Base-by-base conservation (phyloP, 176 grass and related monocot species). In the Puya raimondii region DNA sequence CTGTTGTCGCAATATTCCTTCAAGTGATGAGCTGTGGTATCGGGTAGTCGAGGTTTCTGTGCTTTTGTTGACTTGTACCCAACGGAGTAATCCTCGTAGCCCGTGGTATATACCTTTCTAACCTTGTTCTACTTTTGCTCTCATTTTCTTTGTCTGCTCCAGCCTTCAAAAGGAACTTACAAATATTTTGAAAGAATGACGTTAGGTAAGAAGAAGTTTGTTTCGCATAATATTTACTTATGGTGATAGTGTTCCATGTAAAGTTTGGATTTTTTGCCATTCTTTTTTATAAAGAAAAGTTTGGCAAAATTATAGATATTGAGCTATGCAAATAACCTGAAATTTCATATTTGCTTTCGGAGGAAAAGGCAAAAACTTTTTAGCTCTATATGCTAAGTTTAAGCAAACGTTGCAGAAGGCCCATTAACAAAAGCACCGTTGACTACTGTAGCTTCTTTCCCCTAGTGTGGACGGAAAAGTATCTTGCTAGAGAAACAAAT, bases 21-120 rank as follows among this genome's bases (percentile, higher is more conserved):
- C 74, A 1, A 80, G 70, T 23, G 89, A 92, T 75, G 86, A 97
- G 53, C 58, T 92, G 67, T 92, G 94, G 94, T 71, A 85, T 74
- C 75, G 0, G 14, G 72, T 82, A 68, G 63, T 90, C 81, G 86
- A 92, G 74, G 65, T 92, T 23, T 92, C 89, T 69, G 89, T 92
- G 77, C 47, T 90, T 70, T 79, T 90, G 53, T 68, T 92, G 75
- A 90, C 76, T 49, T 80, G 51, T 69, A 92, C 84, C 18, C 86
- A 88, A 26, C 23, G 26, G 74, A 81, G 63, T 33, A 97, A 92
- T 90, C 89, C 93, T 13, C 89, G 74, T 56, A 90, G 86, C 51
- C 74, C 77, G 74, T 97, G 94, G 94, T 97, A 82, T 67, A 68
- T 13, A 66, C 23, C 71, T 47, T 12, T 15, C 29, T 27, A 14